phyloP scores from a whole-genome alignment of 228 moss, liverwort and hornwort genomes.

The Sphagnum fallax region DNA sequence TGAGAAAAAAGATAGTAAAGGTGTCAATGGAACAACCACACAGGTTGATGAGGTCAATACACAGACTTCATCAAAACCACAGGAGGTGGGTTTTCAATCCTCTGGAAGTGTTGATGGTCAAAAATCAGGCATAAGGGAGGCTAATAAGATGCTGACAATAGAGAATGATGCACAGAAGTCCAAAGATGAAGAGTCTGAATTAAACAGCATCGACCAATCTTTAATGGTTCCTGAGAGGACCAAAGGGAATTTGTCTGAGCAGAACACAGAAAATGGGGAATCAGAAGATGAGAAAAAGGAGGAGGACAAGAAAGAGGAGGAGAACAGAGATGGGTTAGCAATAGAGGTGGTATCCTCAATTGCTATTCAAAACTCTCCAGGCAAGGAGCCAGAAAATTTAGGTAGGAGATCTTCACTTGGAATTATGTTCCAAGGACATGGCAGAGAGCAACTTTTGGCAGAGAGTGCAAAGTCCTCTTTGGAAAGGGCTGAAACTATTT shows the following conservation, averaged over 20 bases:
- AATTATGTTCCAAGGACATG: background rate
- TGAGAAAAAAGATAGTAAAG: background rate
- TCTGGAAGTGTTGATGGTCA: background rate
- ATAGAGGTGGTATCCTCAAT: background rate
- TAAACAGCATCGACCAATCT: background rate
- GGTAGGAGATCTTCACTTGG: slow-evolving; percentile 5
- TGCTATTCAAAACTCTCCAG: background rate
- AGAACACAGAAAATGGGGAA: background rate
- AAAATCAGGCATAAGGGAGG: background rate
- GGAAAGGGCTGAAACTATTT: slow-evolving; percentile 32
- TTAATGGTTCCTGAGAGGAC: background rate
- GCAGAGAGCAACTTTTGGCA: background rate
- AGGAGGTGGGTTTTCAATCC: background rate
- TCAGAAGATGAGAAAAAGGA: background rate
- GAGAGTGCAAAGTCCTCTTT: slow-evolving; percentile 10
- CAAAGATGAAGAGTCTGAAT: background rate
- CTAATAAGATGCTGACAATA: background rate
- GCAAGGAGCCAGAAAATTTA: background rate
- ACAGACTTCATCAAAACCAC: background rate
- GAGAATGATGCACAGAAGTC: background rate
- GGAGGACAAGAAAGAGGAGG: background rate
- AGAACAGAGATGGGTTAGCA: background rate
- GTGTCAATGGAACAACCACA: background rate
- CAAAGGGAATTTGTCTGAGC: background rate
- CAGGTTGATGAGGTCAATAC: background rate